Evolutionary conservation across 73 alveolate genomes (phyloP).

Genomic region (Blepharisma stoltei): DNA sequence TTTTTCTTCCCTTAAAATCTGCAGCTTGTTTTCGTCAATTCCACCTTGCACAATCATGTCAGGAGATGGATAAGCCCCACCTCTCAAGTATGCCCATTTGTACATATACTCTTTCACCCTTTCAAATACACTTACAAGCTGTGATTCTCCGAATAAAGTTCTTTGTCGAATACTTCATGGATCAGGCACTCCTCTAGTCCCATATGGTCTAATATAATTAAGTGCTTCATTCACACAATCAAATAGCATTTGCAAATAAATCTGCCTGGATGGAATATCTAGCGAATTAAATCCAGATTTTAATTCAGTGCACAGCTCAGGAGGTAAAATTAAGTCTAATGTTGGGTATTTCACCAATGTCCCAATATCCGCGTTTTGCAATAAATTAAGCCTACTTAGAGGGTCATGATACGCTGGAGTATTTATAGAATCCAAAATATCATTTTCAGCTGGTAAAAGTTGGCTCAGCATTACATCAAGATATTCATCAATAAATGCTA

Average conservation of each 20-base stretch:
- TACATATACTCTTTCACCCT: not conserved
- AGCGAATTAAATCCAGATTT: not conserved
- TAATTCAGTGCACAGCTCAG: not conserved
- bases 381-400: not conserved
- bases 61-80: not conserved
- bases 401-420: slow-evolving; percentile 10
- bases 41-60: not conserved
- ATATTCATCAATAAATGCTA: not conserved
- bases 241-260: not conserved
- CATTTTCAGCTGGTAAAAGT: not conserved
- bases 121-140: not conserved
- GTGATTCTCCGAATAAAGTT: not conserved
- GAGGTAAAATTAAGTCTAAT: not conserved
- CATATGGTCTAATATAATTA: not conserved
- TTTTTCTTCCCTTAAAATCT: not conserved
- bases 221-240: slow-evolving; percentile 15
- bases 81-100: not conserved
- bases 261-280: not conserved
- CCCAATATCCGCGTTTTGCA: not conserved
- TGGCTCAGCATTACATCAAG: not conserved
- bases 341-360: not conserved
- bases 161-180: not conserved
- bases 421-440: not conserved
- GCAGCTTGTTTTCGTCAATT: not conserved
- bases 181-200: not conserved